These are phyloP conservation scores for Pezicula radicicola DNA, from an alignment of 2,329 filamentous ascomycete species.

Conservation along the genomic window DNA sequence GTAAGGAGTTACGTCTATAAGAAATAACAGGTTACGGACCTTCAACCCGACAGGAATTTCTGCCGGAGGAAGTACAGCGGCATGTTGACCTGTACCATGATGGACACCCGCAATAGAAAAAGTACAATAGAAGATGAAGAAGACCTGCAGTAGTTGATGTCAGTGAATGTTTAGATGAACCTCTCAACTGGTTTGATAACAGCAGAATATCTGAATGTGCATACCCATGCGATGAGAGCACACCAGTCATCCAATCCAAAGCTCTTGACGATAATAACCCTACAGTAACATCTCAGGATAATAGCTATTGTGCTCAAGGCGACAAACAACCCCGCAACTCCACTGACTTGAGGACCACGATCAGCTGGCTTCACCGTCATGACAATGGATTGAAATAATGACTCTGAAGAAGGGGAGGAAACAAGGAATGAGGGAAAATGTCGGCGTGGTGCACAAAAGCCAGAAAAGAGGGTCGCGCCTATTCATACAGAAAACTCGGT, in stretches of 20 bases:
- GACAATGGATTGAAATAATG: not conserved
- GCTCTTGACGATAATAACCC: conserved; percentile 19
- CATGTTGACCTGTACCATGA: conserved; percentile 26
- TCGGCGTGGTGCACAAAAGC: no score
- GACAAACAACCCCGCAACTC: conserved; percentile 33
- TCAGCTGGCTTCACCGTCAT: conserved; percentile 5
- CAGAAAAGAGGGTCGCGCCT: no score
- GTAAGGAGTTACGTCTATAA: not conserved
- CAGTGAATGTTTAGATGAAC: not conserved
- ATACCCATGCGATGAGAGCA: conserved; percentile 20
- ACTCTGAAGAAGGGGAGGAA: no score
- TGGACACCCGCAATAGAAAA: conserved; percentile 20
- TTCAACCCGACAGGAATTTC: conserved; percentile 26
- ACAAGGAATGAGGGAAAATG: no score
- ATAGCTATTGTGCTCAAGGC: conserved; percentile 27
- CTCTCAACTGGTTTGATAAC: not conserved
- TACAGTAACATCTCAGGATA: conserved; percentile 18
- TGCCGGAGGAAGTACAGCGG: conserved; percentile 10
- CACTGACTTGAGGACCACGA: conserved; percentile 23
- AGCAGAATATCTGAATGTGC: not conserved
- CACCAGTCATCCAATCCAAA: conserved; percentile 24
- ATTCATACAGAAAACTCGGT: no score
- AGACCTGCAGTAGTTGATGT: conserved; percentile 11
- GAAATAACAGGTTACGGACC: conserved; percentile 5
- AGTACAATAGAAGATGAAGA: conserved; percentile 19